These are phyloP conservation scores for Thalassiosira profunda DNA, from an alignment of 108 stramenopile species.

Conservation along the genomic window DNA sequence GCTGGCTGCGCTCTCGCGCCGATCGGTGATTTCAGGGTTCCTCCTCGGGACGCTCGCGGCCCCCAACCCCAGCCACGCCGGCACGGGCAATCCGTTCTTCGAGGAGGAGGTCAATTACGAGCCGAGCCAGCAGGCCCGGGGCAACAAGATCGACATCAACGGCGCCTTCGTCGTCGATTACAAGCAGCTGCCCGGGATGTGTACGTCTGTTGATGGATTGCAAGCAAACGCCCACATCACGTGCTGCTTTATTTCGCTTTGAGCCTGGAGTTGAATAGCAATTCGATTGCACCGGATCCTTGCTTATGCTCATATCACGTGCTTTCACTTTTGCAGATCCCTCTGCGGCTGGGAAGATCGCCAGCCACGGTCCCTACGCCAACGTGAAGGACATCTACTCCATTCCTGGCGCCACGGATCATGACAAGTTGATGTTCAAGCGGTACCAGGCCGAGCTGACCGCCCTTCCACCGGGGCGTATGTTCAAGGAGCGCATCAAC, in stretches of 20 bases:
- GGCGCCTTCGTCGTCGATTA: slow-evolving; percentile 75
- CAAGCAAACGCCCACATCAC: too few species aligned
- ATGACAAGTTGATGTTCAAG: slow-evolving; percentile 70
- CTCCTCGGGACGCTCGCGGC: slow-evolving; percentile 13
- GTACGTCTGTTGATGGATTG: slow-evolving; percentile 64
- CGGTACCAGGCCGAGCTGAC: slow-evolving; percentile 71
- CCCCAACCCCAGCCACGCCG: slow-evolving; percentile 23
- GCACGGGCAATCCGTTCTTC: slow-evolving; percentile 39
- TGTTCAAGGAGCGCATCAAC: slow-evolving; percentile 75
- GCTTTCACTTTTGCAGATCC: background rate
- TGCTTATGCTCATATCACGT: background rate
- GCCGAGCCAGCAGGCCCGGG: slow-evolving; percentile 58
- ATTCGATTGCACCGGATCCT: too few species aligned
- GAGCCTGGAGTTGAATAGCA: too few species aligned
- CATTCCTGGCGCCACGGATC: slow-evolving; percentile 55
- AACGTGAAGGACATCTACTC: slow-evolving; percentile 68
- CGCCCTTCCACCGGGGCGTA: slow-evolving; percentile 63
- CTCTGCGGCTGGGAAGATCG: slow-evolving; percentile 12
- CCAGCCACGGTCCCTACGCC: slow-evolving; percentile 67
- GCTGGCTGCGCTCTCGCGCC: slow-evolving; percentile 7
- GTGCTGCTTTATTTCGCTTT: too few species aligned
- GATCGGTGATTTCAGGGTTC: slow-evolving; percentile 17
- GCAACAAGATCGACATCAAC: slow-evolving; percentile 71
- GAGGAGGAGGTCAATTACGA: slow-evolving; percentile 37
- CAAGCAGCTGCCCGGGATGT: slow-evolving; percentile 69